These are phyloP conservation scores for Marchantia paleacea DNA, from an alignment of 225 moss, liverwort and hornwort genomes.

Conservation along the genomic window DNA sequence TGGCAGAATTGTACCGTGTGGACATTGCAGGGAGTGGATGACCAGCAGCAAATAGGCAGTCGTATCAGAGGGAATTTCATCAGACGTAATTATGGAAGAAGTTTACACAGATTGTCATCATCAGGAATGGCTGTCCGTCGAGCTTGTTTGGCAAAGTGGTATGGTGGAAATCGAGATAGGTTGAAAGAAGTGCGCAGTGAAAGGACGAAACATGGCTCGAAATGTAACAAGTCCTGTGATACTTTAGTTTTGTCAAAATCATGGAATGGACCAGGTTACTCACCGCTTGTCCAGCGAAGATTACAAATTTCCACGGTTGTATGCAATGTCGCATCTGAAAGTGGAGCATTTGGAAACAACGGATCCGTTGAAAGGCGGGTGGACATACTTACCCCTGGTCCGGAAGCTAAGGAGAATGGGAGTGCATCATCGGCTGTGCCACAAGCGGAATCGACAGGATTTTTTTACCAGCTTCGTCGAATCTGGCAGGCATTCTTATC, in stretches of 20 bases:
- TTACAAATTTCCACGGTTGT: slow-evolving; percentile 39
- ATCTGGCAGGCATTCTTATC: slow-evolving; percentile 47
- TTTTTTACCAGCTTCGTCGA: slow-evolving; percentile 32
- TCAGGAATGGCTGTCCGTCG: slow-evolving; percentile 48
- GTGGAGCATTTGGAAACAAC: slow-evolving; percentile 51
- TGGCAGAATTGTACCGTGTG: slow-evolving; percentile 60
- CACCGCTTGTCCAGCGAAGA: slow-evolving; percentile 49
- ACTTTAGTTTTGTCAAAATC: slow-evolving; percentile 40
- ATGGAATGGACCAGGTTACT: slow-evolving; percentile 45
- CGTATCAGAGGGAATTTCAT: slow-evolving; percentile 23
- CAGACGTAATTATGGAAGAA: slow-evolving; percentile 42
- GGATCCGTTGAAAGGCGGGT: slow-evolving; percentile 51
- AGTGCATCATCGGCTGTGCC: slow-evolving; percentile 39
- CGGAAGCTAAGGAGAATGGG: slow-evolving; percentile 45
- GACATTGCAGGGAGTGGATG: slow-evolving; percentile 33
- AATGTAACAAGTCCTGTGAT: slow-evolving; percentile 28
- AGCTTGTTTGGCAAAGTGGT: slow-evolving; percentile 51
- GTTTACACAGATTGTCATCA: slow-evolving; percentile 41
- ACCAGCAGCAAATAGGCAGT: slow-evolving; percentile 9
- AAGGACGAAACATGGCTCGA: slow-evolving; percentile 24
- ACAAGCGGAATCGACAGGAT: slow-evolving; percentile 28
- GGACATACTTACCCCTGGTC: slow-evolving; percentile 17
- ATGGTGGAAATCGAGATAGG: slow-evolving; percentile 45
- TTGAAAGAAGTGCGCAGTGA: slow-evolving; percentile 29
- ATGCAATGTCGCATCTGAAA: slow-evolving; percentile 47